A percentile compares a stretch with the other conserved stretches of the same genome.
phyloP scores from a whole-genome alignment of 2,329 filamentous ascomycete genomes.

The Orbilia blumenaviensis region DNA sequence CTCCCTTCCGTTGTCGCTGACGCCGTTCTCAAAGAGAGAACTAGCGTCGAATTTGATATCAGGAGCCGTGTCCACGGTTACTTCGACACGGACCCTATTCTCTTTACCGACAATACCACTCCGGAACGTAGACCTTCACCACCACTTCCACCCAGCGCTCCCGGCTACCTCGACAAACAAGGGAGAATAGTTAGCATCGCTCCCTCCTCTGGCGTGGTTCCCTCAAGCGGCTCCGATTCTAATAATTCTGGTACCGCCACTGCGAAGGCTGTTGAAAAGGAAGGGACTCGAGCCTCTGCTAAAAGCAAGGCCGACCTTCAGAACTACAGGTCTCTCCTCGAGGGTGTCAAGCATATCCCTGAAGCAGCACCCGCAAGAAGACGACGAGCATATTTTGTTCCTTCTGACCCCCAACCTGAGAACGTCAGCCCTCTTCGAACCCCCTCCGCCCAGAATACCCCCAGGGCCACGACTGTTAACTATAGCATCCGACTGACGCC shows the following conservation, averaged over 20 bases:
- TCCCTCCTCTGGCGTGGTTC: neutral
- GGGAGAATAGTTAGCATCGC: neutral
- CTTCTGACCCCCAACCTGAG: neutral
- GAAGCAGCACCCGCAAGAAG: neutral
- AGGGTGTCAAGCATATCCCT: neutral
- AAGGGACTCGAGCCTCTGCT: neutral
- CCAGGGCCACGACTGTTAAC: no score
- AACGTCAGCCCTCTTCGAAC: neutral
- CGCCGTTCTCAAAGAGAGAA: neutral
- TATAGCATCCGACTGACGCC: neutral
- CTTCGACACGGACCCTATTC: neutral
- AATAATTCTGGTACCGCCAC: neutral
- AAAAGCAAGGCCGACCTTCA: neutral
- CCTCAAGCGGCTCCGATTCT: neutral
- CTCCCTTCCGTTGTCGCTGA: neutral
- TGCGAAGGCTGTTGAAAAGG: neutral
- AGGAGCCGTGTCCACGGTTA: neutral
- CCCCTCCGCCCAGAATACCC: neutral
- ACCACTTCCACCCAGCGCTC: neutral
- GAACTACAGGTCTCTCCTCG: conserved; percentile 24
- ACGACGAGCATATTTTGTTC: neutral
- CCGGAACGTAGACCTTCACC: neutral
- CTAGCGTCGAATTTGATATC: neutral
- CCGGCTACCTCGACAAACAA: neutral
- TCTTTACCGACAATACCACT: neutral